Evolutionary conservation across 805 yeast genomes (phyloP).

Genomic region (Saitoella complicata): DNA sequence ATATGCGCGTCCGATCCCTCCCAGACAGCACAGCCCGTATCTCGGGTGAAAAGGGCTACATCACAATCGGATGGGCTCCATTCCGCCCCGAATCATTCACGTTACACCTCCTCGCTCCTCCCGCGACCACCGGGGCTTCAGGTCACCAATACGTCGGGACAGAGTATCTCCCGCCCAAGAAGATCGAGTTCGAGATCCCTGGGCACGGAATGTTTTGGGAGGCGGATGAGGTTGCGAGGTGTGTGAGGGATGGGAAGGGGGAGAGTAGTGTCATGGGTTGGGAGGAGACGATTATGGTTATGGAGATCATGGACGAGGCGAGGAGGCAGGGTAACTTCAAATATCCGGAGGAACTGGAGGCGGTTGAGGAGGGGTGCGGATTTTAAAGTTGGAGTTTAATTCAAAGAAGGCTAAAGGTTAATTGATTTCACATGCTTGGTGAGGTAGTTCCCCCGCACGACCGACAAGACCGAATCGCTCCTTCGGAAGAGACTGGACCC

Average conservation of each 20-base stretch:
- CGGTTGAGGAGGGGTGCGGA: no score
- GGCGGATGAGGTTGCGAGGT: slow-evolving; percentile 37
- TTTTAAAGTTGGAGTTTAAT: no score
- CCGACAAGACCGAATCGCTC: no score
- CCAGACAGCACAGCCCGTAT: slow-evolving; percentile 7
- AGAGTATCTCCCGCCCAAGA: not conserved
- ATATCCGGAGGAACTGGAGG: slow-evolving; percentile 14
- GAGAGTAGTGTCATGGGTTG: slow-evolving; percentile 27
- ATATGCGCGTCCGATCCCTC: not conserved
- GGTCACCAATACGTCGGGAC: slow-evolving; percentile 4
- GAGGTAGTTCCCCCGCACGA: no score
- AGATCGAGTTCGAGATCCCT: slow-evolving; percentile 5
- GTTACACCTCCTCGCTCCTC: no score
- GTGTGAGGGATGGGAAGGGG: slow-evolving; percentile 25
- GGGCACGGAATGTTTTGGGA: slow-evolving; percentile 36
- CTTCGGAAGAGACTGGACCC: no score
- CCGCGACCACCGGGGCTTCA: no score
- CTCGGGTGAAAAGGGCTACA: slow-evolving; percentile 12
- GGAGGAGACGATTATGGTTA: slow-evolving; percentile 31
- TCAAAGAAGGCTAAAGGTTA: no score
- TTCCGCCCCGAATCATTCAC: slow-evolving; percentile 14
- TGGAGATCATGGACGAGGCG: slow-evolving; percentile 33
- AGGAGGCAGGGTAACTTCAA: slow-evolving; percentile 29
- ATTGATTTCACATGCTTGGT: no score
- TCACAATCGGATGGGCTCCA: slow-evolving; percentile 11